Evolutionary conservation across 2,329 filamentous ascomycete species (phyloP).

Genomic region (Myriosclerotinia scirpicola): DNA sequence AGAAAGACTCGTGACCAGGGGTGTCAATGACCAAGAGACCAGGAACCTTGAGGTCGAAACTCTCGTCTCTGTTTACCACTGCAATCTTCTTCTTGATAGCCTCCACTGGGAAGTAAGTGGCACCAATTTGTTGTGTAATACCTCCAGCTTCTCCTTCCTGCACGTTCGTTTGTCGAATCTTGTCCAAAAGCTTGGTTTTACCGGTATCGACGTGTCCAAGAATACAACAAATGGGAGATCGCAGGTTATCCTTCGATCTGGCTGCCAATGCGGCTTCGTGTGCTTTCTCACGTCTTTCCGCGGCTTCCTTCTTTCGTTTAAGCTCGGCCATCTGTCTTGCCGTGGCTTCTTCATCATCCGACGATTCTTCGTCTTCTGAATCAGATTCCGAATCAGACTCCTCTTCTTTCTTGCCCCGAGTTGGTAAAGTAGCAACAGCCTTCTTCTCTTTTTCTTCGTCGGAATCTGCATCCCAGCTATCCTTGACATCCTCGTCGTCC

Average conservation of each 20-base stretch:
- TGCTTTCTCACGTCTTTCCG: conserved; percentile 82
- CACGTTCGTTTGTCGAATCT: conserved; percentile 97
- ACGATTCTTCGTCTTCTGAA: conserved; percentile 49
- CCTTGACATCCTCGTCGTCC: conserved; percentile 76
- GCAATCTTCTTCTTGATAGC: conserved; percentile 88
- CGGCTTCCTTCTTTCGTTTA: conserved; percentile 82
- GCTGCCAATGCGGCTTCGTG: conserved; percentile 90
- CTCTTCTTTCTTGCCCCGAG: conserved; percentile 44
- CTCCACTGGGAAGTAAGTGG: conserved; percentile 97
- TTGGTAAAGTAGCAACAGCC: conserved; percentile 34
- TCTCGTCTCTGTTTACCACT: conserved; percentile 86
- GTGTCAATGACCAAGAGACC: conserved; percentile 97
- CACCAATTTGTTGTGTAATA: conserved; percentile 99
- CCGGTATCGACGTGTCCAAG: conserved; percentile 99
- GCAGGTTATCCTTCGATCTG: conserved; percentile 88
- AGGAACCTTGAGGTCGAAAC: conserved; percentile 95
- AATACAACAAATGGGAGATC: conserved; percentile 99
- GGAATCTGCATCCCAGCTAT: conserved; percentile 87
- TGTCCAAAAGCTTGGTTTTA: conserved; percentile 99
- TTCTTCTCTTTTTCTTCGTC: conserved; percentile 62
- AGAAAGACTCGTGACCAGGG: conserved; percentile 99
- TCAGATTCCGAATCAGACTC: conserved; percentile 63
- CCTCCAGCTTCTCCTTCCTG: conserved; percentile 98
- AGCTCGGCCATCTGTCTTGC: conserved; percentile 71
- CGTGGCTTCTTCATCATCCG: conserved; percentile 70